Evolutionary conservation across 768 basidiomycete species (phyloP), one percentile per base, ranked within the genome.

Genomic region (Butyriboletus loyo): DNA sequence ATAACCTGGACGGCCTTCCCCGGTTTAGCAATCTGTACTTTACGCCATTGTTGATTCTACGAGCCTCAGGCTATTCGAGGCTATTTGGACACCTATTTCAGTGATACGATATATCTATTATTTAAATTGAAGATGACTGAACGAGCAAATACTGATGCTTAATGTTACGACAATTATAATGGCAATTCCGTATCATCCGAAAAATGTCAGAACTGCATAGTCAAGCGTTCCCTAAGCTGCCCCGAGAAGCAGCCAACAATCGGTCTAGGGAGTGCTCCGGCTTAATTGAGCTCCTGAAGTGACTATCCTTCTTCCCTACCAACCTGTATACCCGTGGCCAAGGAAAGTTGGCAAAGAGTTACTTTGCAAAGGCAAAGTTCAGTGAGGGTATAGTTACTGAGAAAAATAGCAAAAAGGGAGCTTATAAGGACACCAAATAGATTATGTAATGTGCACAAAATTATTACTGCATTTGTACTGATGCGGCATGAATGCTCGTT

Each of bases 191-290:
- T n/a, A n/a, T n/a, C 17, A 19, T 3, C 27, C 30, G 5, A 22
- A 49, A 31, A 55, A 71, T 87, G 83, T 87, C 60, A 66, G 84
- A 80, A 75, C 78, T 61, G 60, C 86, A 86, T 84, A 87, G 86
- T 87, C 86, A 84, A 87, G 84, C 83, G 75, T 72, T 72, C 76
- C 72, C 75, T 74, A 74, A 70, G 55, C 71, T 75, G 71, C 69
- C 67, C 65, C 57, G 47, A 62, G 65, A 66, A 50, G 61, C 62
- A 64, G 73, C 68, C 66, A 66, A 55, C 65, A 56, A 57, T 68
- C 66, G 60, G 61, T 71, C 72, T 78, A 66, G 76, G 72, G 76
- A 73, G 72, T 68, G 81, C 84, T 86, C 85, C 86, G 86, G 86
- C 86, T 87, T 87, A 87, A 86, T 85, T 86, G 85, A 73, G 75